Conservation (phyloP, 2,329 filamentous ascomycete genomes). For the Cladophialophora yegresii region DNA sequence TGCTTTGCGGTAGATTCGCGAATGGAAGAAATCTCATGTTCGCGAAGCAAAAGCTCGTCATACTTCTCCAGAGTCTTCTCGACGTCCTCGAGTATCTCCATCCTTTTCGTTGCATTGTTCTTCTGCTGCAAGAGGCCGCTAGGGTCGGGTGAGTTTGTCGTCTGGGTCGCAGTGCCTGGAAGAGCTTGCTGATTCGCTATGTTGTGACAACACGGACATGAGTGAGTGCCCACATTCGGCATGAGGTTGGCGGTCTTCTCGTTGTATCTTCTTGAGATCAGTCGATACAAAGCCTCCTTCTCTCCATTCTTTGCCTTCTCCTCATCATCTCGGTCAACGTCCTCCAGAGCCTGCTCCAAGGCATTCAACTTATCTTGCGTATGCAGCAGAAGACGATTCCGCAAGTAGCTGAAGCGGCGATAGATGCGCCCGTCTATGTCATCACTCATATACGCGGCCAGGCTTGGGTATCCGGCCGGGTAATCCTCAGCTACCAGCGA, state of each 20-base stretch:
- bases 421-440: slow-evolving; percentile 1
- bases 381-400: neutral
- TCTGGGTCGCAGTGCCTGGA: neutral
- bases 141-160: neutral
- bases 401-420: slow-evolving; percentile 5
- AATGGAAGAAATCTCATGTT: slow-evolving; percentile 6
- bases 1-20: slow-evolving; percentile 2
- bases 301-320: neutral
- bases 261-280: slow-evolving; percentile 1
- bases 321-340: slow-evolving; percentile 1
- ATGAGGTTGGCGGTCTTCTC: neutral
- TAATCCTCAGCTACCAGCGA: neutral
- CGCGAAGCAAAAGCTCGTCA: slow-evolving; percentile 3
- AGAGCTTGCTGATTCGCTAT: neutral
- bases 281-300: neutral
- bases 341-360: neutral
- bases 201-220: neutral
- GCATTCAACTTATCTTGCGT: slow-evolving; percentile 1
- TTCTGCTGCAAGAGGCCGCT: neutral
- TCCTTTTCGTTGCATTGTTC: neutral
- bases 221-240: neutral
- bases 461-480: neutral
- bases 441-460: slow-evolving; percentile 2
- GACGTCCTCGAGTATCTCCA: neutral
- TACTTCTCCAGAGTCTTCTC: slow-evolving; percentile 2